Evolutionary conservation across 305 asterid species (phyloP).

Genomic region (Fraxinus xanthoxyloides): DNA sequence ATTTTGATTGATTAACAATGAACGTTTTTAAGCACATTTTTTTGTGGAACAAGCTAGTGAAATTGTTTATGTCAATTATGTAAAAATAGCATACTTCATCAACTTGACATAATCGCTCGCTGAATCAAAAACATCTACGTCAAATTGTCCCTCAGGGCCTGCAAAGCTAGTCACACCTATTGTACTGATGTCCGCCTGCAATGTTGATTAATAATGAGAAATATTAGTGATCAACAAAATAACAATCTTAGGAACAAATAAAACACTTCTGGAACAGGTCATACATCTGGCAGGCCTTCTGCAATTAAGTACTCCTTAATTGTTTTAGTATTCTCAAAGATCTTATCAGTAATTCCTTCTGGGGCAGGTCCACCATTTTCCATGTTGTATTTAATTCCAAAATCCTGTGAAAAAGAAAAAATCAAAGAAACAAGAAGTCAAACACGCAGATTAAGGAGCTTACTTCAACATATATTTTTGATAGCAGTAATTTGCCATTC

Average conservation of each 20-base stretch:
- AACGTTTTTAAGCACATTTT: not conserved
- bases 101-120: slow-evolving; percentile 72
- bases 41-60: slow-evolving; percentile 16
- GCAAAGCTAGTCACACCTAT: slow-evolving; percentile 65
- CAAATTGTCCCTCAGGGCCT: slow-evolving; percentile 94
- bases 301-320: slow-evolving; percentile 89
- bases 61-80: slow-evolving; percentile 14
- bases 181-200: slow-evolving; percentile 83
- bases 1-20: not conserved
- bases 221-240: not conserved
- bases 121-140: slow-evolving; percentile 78
- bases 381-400: slow-evolving; percentile 99
- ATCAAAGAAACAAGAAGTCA: slow-evolving; percentile 4
- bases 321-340: slow-evolving; percentile 75
- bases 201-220: slow-evolving; percentile 15
- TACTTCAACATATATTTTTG: not conserved
- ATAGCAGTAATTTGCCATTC: not conserved
- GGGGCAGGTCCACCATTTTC: slow-evolving; percentile 99
- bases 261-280: slow-evolving; percentile 19
- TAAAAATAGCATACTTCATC: slow-evolving; percentile 57
- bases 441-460: slow-evolving; percentile 16
- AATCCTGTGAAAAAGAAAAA: slow-evolving; percentile 58
- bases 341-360: slow-evolving; percentile 87
- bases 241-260: not conserved
- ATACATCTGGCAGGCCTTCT: slow-evolving; percentile 92